Evolutionary conservation across 306 rosid species (phyloP), one percentile per base, ranked within the genome.

Genomic region (Gynostemma pentaphyllum): DNA sequence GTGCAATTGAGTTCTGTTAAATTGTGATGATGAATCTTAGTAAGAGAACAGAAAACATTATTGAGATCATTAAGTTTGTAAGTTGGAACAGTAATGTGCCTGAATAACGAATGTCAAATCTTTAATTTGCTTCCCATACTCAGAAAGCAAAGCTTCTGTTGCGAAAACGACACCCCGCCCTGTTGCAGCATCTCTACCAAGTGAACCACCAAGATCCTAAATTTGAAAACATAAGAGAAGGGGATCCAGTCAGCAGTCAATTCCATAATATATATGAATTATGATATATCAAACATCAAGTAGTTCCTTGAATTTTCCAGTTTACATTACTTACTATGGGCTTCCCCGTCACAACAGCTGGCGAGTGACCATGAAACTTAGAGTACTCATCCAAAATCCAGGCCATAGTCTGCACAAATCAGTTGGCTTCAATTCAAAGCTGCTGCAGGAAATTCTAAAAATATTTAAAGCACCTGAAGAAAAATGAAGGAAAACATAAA

Each of bases 321-420:
- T 28, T 23, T 29, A 0, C 8, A 57, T 44, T 70, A 67, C 85
- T 75, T 71, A 78, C 89, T 39, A 83, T 70, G 47, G 85, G 88
- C 77, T 83, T 83, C 72, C 88, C 88, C 9, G 88, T 83, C 67
- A 83, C 85, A 47, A 83, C 71, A 48, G 88, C 88, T 4, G 88
- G 88, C 24, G 89, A 83, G 61, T 83, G 80, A 37, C 85, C 85
- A 62, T 83, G 83, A 75, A 83, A 83, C 67, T 83, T 83, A 27
- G 89, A 83, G 74, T 80, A 80, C 72, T 83, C 89, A 15, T 83
- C 89, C 78, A 83, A 75, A 70, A 83, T 83, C 85, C 85, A 83
- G 6, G 89, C 85, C 88, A 80, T 80, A 12, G 85, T 83, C 83
- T 83, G 69, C 54, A 50, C 34, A 67, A 45, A 65, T 46, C 45